phyloP scores from a whole-genome alignment of 768 basidiomycete genomes.

The Lepiota brunneoincarnata region DNA sequence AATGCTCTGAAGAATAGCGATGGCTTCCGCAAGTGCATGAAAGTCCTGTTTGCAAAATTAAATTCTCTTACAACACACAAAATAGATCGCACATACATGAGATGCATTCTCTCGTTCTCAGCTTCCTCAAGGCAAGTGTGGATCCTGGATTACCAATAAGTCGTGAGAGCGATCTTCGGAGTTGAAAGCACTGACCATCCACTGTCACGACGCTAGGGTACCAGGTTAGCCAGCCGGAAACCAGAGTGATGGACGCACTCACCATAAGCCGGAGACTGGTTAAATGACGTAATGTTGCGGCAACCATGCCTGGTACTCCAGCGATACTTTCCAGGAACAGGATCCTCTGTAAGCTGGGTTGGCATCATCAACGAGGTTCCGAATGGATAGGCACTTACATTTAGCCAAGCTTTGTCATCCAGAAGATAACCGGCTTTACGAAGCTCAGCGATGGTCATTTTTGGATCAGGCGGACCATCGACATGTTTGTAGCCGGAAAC shows the following conservation, averaged over 20 bases:
- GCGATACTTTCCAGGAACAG: conserved; percentile 82
- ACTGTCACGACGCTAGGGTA: conserved; percentile 44
- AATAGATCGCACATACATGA: conserved; percentile 54
- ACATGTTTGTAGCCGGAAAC: conserved; percentile 85
- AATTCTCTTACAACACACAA: background rate
- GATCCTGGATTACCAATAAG: conserved; percentile 60
- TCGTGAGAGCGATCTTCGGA: background rate
- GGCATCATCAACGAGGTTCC: background rate
- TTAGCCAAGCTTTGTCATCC: conserved; percentile 74
- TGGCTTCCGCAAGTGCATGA: conserved; percentile 89
- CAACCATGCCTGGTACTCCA: conserved; percentile 97
- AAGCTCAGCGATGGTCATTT: conserved; percentile 72
- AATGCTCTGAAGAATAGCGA: conserved; percentile 77
- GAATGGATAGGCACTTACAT: conserved; percentile 35
- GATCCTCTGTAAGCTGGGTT: conserved; percentile 37
- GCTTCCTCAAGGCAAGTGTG: conserved; percentile 92
- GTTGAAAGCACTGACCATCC: conserved; percentile 39
- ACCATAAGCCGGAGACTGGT: conserved; percentile 88
- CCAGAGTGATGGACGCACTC: conserved; percentile 16
- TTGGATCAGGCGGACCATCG: conserved; percentile 54
- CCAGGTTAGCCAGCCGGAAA: background rate
- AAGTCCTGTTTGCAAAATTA: conserved; percentile 59
- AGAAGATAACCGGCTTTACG: conserved; percentile 73
- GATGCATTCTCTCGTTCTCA: conserved; percentile 96
- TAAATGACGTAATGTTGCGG: conserved; percentile 83